Evolutionary conservation across 306 rosid species (phyloP), one percentile per base, ranked within the genome.

Genomic region (Senna siamea): DNA sequence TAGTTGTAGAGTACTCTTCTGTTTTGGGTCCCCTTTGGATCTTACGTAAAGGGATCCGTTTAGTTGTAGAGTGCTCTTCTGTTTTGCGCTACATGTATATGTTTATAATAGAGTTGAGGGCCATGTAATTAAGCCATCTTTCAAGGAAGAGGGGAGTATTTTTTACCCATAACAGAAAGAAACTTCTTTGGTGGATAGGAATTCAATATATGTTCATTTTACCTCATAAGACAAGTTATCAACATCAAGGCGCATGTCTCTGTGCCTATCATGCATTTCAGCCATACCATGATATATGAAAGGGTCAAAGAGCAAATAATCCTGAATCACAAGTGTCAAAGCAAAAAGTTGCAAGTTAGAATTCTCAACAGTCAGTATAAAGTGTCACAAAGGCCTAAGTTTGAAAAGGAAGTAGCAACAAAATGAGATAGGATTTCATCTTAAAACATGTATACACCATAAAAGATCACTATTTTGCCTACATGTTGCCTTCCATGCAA

Each of bases 171-270:
- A 41, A 30, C 48, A 48, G 32, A 82, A 18, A 73, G 69, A 53
- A 63, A 66, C 34, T 20, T 81, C 32, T 69, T 37, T 63, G 55
- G 32, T 66, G 70, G 30, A 50, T 30, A 56, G 53, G 19, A 74
- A 76, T 73, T 70, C 40, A 40, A 57, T 66, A 71, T 71, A 75
- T 68, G 54, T 22, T 63, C 52, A 15, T 62, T 65, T 80, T 87
- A 89, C 98, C 98, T 92, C 98, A 2, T 92, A 89, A 51, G 96
- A 89, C 96, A 92, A 89, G 87, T 92, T 92, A 76, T 92, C 98
- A 46, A 92, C 98, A 78, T 92, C 98, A 41, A 92, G 96, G 82
- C 96, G 96, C 98, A 92, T 88, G 78, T 88, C 96, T 78, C 98
- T 83, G 85, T 92, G 98, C 82, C 98, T 80, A 81, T 92, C 98